Base-by-base conservation (phyloP, 2,329 filamentous ascomycete genomes). In the Aspergillus hortae region DNA sequence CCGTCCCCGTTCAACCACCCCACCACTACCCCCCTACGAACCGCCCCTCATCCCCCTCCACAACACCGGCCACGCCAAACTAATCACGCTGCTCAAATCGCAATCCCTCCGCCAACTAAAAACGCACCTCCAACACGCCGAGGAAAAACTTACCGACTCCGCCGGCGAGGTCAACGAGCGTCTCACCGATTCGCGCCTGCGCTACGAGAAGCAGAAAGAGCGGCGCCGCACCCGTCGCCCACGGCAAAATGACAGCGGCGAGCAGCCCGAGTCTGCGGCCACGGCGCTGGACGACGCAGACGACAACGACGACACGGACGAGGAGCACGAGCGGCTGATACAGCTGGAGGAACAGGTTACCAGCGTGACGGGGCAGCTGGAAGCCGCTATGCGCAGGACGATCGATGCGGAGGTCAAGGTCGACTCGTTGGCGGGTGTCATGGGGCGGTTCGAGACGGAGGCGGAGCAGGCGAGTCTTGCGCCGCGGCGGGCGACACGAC, bases 131-230 rank as follows among this genome's bases (percentile, higher is more conserved):
- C 66, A 71, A 19, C 64, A 74, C 25, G 79, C 80, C 0, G 70
- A 72, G 1, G 62, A 70, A 1, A 68, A 71, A n/a, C 64, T 87
- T 4, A 77, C 73, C 2, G 67, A 74, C 4, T 70, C 74, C 2
- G 81, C 79, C 0, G 78, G 72, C 2, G 74, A 77, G n/a, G 73
- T 82, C 35, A 84, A 85, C 51, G 83, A 86, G 52, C 74, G 74
- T 11, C 61, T 83, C 3, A 59, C 61, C 1, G 71, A 74, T 63
- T 59, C 70, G 61, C 57, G 71, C 63, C 46, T 61, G 54, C 65
- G 71, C 45, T 71, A 70, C 41, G 61, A 75, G 52, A 67, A 67
- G 46, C 35, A 54, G 51, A 71, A 67, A 61, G 70, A 72, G 42
- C 60, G 64, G 32, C 46, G 45, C 21, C 64, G 68, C 32, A 45